These are phyloP conservation scores for Neocallimastix lanati DNA, from an alignment of 192 early-diverging fungal genomes.

Conservation along the genomic window DNA sequence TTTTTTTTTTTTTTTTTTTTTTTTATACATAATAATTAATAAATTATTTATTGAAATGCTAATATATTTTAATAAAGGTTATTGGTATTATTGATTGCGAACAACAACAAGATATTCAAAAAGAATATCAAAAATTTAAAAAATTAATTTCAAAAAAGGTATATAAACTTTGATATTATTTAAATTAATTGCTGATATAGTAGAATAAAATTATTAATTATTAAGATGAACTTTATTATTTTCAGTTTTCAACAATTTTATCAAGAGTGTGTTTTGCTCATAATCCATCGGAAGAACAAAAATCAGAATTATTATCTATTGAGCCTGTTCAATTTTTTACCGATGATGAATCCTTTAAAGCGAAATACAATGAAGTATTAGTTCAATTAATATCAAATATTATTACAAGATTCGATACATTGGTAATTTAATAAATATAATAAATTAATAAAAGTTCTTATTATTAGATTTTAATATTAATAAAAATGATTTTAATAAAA, in stretches of 20 bases:
- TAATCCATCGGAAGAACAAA: not conserved
- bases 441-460: too few species aligned
- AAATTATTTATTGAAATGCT: too few species aligned
- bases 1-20: too few species aligned
- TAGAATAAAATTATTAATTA: too few species aligned
- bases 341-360: not conserved
- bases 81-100: not conserved
- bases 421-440: not conserved
- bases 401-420: not conserved
- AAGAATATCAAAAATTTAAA: not conserved
- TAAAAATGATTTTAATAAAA: too few species aligned
- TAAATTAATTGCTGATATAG: too few species aligned
- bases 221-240: too few species aligned
- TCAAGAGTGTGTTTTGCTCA: not conserved
- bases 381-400: not conserved
- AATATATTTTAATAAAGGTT: too few species aligned
- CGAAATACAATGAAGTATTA: not conserved
- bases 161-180: too few species aligned
- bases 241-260: not conserved
- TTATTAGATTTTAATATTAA: too few species aligned
- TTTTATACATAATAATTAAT: too few species aligned
- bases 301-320: not conserved
- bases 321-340: not conserved
- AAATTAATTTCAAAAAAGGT: not conserved
- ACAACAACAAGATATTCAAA: not conserved